These are phyloP conservation scores for Chlorophyllum brunneum DNA, from an alignment of 768 basidiomycete genomes.

Conservation along the genomic window DNA sequence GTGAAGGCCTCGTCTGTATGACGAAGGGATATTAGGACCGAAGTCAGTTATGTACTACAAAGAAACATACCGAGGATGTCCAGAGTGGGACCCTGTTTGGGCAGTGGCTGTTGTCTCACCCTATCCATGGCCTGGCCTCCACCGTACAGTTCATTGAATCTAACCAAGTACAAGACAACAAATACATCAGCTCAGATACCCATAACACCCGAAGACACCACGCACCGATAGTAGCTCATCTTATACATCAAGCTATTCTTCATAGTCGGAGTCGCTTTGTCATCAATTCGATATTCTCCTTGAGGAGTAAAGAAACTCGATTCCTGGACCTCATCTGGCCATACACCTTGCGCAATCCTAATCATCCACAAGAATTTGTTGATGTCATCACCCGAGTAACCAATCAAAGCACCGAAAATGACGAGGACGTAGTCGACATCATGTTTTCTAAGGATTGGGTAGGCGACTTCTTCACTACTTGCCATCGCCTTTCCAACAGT, in stretches of 20 bases:
- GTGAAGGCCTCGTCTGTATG: slow-evolving; percentile 92
- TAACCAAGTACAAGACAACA: slow-evolving; percentile 23
- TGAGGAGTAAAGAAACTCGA: slow-evolving; percentile 87
- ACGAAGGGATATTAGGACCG: slow-evolving; percentile 5
- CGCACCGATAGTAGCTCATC: slow-evolving; percentile 92
- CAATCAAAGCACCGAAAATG: slow-evolving; percentile 95
- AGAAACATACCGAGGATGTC: slow-evolving; percentile 76
- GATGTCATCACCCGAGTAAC: slow-evolving; percentile 98
- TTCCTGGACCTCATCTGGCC: slow-evolving; percentile 98
- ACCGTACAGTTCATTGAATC: slow-evolving; percentile 87
- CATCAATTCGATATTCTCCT: slow-evolving; percentile 94
- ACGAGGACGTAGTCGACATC: slow-evolving; percentile 97
- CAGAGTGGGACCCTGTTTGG: slow-evolving; percentile 71
- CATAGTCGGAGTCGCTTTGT: slow-evolving; percentile 81
- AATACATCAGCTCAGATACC: neutral
- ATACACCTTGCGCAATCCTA: slow-evolving; percentile 89
- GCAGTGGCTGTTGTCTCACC: slow-evolving; percentile 84
- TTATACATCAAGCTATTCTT: slow-evolving; percentile 98
- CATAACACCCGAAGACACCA: slow-evolving; percentile 5
- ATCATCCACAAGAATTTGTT: slow-evolving; percentile 99
- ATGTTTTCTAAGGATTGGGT: slow-evolving; percentile 95
- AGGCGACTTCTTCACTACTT: slow-evolving; percentile 88
- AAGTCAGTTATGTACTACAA: slow-evolving; percentile 2
- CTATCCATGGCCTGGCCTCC: slow-evolving; percentile 69
- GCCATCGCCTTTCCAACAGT: slow-evolving; percentile 99